Base-by-base conservation (phyloP, 2,329 filamentous ascomycete genomes). In the Botryotinia calthae region DNA sequence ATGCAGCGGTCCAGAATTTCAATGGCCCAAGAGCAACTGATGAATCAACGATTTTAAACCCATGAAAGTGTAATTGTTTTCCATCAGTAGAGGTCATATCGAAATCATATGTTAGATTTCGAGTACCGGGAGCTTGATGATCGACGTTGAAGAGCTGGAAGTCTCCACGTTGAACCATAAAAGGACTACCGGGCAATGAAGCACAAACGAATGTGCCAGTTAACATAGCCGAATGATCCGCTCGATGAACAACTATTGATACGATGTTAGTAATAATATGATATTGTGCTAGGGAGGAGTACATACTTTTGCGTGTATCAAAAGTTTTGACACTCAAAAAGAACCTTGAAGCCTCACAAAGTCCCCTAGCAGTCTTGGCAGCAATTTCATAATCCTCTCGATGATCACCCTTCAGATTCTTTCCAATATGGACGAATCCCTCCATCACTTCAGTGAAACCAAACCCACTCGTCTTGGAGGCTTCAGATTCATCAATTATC, bases 371-470 rank as follows among this genome's bases (percentile, higher is more conserved):
- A 4, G 83, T 84, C 69, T 85, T 85, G 59, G 84, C 84, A 2
- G 87, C 87, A 31, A 86, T 82, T 73, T 86, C 82, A 77, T 87
- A 90, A 2, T 86, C 85, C n/a, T 85, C 83, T 25, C 82, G 82
- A 62, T 84, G 83, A 76, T 87, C 84, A 16, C 83, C 82, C 9
- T 78, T 78, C 58, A 85, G 78, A 42, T 80, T 81, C 16, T 80
- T 78, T 56, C 84, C 83, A 64, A 81, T 79, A 76, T 89, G 87
- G 40, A 92, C 84, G 75, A 87, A 87, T 16, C 89, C 89, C 12
- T 86, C 85, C 88, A 91, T 90, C 73, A 90, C 86, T 79, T 91
- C 89, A 0, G 87, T 87, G 77, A 91, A 91, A 37, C 86, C 86
- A 71, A 90, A 85, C 0, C 88, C 87, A 61, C 81, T 82, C 16